Evolutionary conservation across 1,139 yeast species (phyloP), one percentile per base, ranked within the genome.

Genomic region (Magnusiomyces paraingens): DNA sequence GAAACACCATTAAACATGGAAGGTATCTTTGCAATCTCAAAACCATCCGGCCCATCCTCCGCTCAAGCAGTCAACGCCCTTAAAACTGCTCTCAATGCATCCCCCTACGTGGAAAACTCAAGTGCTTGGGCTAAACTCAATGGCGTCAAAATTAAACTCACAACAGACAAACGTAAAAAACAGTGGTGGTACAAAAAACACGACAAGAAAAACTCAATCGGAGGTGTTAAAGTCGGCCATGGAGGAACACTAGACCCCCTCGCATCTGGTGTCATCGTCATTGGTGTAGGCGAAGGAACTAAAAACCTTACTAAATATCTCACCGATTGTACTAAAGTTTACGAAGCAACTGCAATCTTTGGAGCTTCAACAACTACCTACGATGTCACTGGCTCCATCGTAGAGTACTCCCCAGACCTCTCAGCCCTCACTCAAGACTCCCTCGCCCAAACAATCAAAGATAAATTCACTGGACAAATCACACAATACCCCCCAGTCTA

Each of bases 181-280:
- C 66, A 71, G 50, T 60, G 67, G 32, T 64, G 63, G 49, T 73
- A 38, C 44, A 48, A 51, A 46, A 47, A 17, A 39, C 65, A 66
- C 73, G 67, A 68, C 78, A 63, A 66, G 76, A 67, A 26, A 4
- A 78, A 49, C 72, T 75, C 52, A 70, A 79, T n/a, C 67, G 73
- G 17, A 29, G 40, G 83, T 82, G 81, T 91, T 35, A 93, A 94
- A 66, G 85, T 93, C 73, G 99, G 99, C 1, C 99, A 94, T 69
- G 99, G 99, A 6, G 99, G 99, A 5, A 93, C 99, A 0, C 74
- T 94, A 47, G 99, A 94, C 65, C 98, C 98, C 0, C 70, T 89
- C 55, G 99, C 99, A 0, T 83, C 90, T 35, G 99, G 99, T 8
- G 93, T 93, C 1, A 70, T 93, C 56, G 94, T 94, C 1, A 78